Evolutionary conservation across 2,329 filamentous ascomycete genomes (phyloP), one percentile per base, ranked within the genome.

Genomic region (Paecilomyces niveus): DNA sequence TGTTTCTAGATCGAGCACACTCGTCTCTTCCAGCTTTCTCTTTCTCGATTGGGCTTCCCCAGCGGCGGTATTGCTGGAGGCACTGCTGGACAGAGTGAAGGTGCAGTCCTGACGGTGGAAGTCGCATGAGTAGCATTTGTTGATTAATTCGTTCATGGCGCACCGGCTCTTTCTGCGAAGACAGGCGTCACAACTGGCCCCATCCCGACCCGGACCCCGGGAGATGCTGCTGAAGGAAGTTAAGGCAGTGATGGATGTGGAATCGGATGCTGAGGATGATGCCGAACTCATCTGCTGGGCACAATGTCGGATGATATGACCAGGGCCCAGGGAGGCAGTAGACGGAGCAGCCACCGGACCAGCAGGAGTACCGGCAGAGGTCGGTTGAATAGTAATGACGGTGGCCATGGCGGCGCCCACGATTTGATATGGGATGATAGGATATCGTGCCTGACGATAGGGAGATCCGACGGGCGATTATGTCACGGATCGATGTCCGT

Each of bases 81-180:
- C 54, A 15, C 63, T 64, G 26, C 57, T 64, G 32, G 67, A 64
- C 7, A 75, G 64, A 26, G 66, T 72, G 58, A 76, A 77, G 7
- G 74, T 77, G 62, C 74, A 77, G 29, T 77, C 74, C 65, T 77
- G 75, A 50, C 73, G 73, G 61, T 76, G 74, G 45, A 76, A 77
- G 56, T 77, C 74, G 59, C 75, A 77, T 52, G 74, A 76, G 58
- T 76, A 76, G 61, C 74, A 76, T 60, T 76, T 76, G 58, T 76
- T 74, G 60, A 74, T 70, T 62, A 70, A 68, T 59, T 76, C 73
- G 61, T 76, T 76, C 70, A 77, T 77, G 18, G 74, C 74, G 65
- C 75, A 76, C 18, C 73, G 70, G 64, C 73, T 76, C 64, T 74
- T 76, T 65, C 74, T 68, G 60, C 70, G 72, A 57, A 75, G 67